Conservation (phyloP, 2,329 filamentous ascomycete genomes). For the Sodiomyces alkalinus region DNA sequence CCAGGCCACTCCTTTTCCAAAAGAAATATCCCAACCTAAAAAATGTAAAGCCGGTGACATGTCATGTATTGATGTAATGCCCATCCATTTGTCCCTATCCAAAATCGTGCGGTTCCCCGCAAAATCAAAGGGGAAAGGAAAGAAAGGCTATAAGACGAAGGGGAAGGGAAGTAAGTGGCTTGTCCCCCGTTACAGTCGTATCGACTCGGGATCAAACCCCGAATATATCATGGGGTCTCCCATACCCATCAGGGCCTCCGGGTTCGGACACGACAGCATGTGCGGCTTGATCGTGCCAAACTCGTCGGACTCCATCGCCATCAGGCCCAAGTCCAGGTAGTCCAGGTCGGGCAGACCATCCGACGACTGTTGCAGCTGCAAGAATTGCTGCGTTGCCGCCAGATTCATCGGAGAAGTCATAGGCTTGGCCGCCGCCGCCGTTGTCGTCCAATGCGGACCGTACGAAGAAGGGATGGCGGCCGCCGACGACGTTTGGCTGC, state of each 20-base stretch:
- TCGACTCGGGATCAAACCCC: slow-evolving; percentile 30
- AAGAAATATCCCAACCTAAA: no score
- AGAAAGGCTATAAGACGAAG: no score
- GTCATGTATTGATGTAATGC: no score
- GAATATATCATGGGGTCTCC: slow-evolving; percentile 44
- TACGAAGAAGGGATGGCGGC: slow-evolving; percentile 15
- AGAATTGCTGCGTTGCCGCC: slow-evolving; percentile 25
- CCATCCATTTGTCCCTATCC: no score
- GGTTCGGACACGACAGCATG: slow-evolving; percentile 33
- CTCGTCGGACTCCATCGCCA: slow-evolving; percentile 36
- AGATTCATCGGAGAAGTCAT: slow-evolving; percentile 23
- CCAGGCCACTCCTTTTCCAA: no score
- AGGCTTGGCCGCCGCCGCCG: slow-evolving; percentile 1
- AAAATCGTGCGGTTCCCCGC: no score
- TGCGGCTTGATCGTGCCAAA: slow-evolving; percentile 42
- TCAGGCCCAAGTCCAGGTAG: slow-evolving; percentile 31
- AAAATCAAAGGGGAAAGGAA: no score
- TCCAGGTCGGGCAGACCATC: slow-evolving; percentile 25
- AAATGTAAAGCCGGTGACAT: no score
- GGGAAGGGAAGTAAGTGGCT: no score
- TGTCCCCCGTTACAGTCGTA: slow-evolving; percentile 21
- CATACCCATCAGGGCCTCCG: slow-evolving; percentile 41
- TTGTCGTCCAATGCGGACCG: slow-evolving; percentile 8
- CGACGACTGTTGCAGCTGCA: slow-evolving; percentile 14
- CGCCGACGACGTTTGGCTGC: slow-evolving; percentile 19